phyloP scores from a whole-genome alignment of 2,329 filamentous ascomycete species.

The Alternaria sp. region DNA sequence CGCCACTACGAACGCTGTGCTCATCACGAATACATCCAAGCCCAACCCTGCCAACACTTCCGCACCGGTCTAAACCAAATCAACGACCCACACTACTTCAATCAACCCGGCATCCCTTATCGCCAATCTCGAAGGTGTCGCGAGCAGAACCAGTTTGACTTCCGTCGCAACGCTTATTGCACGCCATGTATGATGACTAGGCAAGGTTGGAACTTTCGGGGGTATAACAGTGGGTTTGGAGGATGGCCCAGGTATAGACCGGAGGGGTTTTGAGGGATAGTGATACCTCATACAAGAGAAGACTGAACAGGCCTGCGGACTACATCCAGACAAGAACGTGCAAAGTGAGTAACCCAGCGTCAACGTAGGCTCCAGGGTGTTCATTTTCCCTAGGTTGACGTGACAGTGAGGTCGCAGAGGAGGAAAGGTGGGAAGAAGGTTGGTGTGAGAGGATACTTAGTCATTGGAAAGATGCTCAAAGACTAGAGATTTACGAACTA shows the following conservation, averaged over 20 bases:
- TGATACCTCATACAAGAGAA: not conserved
- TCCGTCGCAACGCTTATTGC: not conserved
- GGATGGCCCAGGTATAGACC: constrained; percentile 1
- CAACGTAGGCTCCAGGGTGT: not conserved
- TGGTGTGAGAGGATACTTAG: not conserved
- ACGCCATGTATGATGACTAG: not conserved
- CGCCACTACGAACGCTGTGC: constrained; percentile 5
- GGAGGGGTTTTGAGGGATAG: not conserved
- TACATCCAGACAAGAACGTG: not conserved
- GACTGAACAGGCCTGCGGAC: not conserved
- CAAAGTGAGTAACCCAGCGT: not conserved
- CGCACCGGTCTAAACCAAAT: constrained; percentile 3
- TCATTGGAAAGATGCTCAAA: not conserved
- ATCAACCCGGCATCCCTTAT: constrained; percentile 8
- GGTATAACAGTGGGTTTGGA: not conserved
- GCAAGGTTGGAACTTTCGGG: constrained; percentile 10
- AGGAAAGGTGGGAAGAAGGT: not conserved
- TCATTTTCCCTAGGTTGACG: not conserved
- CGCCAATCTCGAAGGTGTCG: not conserved
- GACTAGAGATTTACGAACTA: not conserved
- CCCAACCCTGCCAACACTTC: not conserved
- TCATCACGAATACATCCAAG: constrained; percentile 10
- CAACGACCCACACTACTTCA: constrained; percentile 7
- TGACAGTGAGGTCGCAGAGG: not conserved
- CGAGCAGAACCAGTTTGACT: not conserved